phyloP scores from a whole-genome alignment of 768 basidiomycete species.

The Suillus lakei region DNA sequence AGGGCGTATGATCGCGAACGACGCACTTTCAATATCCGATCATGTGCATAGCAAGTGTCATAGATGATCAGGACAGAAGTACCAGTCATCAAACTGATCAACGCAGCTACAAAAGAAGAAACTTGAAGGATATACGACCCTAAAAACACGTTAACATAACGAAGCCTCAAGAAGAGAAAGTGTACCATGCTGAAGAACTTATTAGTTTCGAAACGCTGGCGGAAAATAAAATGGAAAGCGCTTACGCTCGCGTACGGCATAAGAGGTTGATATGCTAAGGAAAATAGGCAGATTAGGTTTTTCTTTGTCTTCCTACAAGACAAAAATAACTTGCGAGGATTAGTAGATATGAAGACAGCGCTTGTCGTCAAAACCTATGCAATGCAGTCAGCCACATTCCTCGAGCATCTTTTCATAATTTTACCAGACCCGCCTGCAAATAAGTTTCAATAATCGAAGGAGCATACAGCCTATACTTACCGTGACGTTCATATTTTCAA shows the following conservation, averaged over 20 bases:
- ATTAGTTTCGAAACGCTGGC: neutral
- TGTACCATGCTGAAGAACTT: neutral
- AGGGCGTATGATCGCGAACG: neutral
- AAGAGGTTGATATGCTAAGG: neutral
- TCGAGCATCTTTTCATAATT: neutral
- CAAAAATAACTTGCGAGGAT: neutral
- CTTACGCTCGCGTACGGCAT: neutral
- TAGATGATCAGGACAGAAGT: conserved; percentile 2
- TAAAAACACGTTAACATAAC: neutral
- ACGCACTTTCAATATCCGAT: neutral
- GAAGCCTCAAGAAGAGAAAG: no score
- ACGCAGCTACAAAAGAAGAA: neutral
- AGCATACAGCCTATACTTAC: neutral
- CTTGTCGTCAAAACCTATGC: neutral
- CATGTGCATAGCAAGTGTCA: neutral
- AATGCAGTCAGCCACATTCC: neutral
- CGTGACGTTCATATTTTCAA: neutral
- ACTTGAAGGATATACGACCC: neutral
- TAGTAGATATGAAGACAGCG: neutral
- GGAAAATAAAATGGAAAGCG: neutral
- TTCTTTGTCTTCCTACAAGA: neutral
- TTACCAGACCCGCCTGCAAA: neutral
- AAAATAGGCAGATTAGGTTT: no score
- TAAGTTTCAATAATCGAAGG: neutral
- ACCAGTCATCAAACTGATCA: neutral